Evolutionary conservation across 192 early-diverging fungal genomes (phyloP).

Genomic region (Mortierella antarctica): DNA sequence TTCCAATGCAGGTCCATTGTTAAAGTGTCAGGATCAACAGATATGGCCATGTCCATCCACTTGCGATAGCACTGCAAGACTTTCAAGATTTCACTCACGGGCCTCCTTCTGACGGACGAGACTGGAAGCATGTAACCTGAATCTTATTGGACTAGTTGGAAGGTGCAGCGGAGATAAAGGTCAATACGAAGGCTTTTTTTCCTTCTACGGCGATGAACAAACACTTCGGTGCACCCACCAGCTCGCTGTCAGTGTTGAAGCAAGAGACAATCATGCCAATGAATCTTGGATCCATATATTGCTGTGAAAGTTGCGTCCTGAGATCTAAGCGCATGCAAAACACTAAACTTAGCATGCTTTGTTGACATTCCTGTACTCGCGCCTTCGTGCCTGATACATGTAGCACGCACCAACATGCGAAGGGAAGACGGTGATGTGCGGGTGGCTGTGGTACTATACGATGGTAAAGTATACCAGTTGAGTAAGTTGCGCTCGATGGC

Average conservation of each 20-base stretch:
- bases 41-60: too few species aligned
- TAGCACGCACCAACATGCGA: conserved; percentile 57
- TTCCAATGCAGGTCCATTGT: neutral
- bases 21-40: too few species aligned
- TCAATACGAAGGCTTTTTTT: neutral
- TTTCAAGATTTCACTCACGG: conserved; percentile 1
- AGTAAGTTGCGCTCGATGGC: neutral
- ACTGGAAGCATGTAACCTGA: conserved; percentile 62
- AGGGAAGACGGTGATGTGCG: conserved; percentile 64
- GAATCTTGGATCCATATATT: conserved; percentile 61
- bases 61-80: too few species aligned
- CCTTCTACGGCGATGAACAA: neutral
- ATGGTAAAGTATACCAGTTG: neutral
- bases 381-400: neutral
- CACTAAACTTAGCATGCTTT: neutral
- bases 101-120: conserved; percentile 14
- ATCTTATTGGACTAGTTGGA: conserved; percentile 49
- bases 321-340: conserved; percentile 36
- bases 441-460: conserved; percentile 64
- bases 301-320: conserved; percentile 60
- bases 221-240: conserved; percentile 25
- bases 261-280: conserved; percentile 65
- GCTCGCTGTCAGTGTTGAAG: conserved; percentile 55
- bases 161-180: neutral
- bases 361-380: too few species aligned